Evolutionary conservation across 345 rosid genomes (phyloP).

Genomic region (Bruguiera parviflora): DNA sequence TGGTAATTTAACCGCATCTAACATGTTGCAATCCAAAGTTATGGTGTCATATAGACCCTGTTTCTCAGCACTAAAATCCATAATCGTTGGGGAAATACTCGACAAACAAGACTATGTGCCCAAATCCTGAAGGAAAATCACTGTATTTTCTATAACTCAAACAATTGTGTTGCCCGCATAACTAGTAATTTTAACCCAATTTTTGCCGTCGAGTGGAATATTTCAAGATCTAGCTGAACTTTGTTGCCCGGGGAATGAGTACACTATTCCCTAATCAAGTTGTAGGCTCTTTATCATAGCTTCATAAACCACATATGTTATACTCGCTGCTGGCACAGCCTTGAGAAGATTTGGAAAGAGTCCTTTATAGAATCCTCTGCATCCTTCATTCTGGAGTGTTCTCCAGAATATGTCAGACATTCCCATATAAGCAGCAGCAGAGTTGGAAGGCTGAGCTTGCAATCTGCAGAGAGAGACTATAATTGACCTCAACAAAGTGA

Average conservation of each 20-base stretch:
- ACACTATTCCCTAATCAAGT: slow-evolving; percentile 40
- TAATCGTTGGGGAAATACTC: slow-evolving; percentile 30
- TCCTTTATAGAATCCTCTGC: slow-evolving; percentile 77
- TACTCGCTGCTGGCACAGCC: slow-evolving; percentile 53
- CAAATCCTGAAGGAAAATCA: slow-evolving; percentile 25
- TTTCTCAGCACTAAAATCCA: slow-evolving; percentile 21
- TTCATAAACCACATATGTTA: slow-evolving; percentile 64
- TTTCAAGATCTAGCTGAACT: slow-evolving; percentile 10
- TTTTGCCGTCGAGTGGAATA: slow-evolving; percentile 21
- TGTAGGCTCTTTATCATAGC: slow-evolving; percentile 75
- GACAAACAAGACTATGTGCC: slow-evolving; percentile 33
- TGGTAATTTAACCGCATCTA: slow-evolving; percentile 1
- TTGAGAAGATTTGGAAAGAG: slow-evolving; percentile 81
- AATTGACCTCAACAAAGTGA: neutral
- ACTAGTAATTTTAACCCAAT: slow-evolving; percentile 21
- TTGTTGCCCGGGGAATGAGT: neutral
- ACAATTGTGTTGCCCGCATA: slow-evolving; percentile 31
- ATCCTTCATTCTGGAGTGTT: slow-evolving; percentile 67
- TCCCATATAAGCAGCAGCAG: slow-evolving; percentile 49
- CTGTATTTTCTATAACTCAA: slow-evolving; percentile 27
- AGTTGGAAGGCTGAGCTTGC: slow-evolving; percentile 69
- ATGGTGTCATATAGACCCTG: slow-evolving; percentile 1
- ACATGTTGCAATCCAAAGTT: slow-evolving; percentile 15
- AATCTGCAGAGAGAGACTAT: slow-evolving; percentile 41
- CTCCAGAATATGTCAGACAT: slow-evolving; percentile 77